A percentile compares a stretch with the other conserved stretches of the same genome.
Evolutionary conservation across 345 rosid species (phyloP).

Genomic region (Eucalyptus albens): DNA sequence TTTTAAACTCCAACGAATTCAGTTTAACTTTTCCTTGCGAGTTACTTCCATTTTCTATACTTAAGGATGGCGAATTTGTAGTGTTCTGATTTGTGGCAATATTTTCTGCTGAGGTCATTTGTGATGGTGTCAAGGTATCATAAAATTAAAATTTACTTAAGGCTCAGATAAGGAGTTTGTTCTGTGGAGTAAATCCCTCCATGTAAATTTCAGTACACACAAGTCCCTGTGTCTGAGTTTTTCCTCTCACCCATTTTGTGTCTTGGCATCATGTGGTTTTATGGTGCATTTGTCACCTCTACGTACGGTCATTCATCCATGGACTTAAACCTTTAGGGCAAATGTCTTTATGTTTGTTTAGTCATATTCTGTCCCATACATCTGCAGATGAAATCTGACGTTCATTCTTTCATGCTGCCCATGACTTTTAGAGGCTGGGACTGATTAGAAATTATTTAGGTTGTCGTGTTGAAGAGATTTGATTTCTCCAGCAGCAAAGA

Average conservation of each 20-base stretch:
- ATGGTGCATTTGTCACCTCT: not conserved
- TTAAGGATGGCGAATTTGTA: not conserved
- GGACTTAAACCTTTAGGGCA: not conserved
- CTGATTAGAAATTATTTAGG: not conserved
- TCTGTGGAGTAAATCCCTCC: not conserved
- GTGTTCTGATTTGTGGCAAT: not conserved
- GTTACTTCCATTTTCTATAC: not conserved
- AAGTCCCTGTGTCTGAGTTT: not conserved
- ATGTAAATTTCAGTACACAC: not conserved
- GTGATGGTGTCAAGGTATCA: not conserved
- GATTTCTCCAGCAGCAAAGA: not conserved
- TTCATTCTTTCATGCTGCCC: not conserved
- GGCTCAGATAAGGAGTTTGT: not conserved
- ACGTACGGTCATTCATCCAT: not conserved
- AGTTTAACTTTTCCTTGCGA: not conserved
- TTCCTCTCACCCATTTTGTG: not conserved
- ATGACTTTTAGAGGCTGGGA: not conserved
- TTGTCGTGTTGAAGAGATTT: not conserved
- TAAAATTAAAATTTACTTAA: not conserved
- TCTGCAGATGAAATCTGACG: not conserved
- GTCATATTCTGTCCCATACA: not conserved
- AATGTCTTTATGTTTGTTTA: not conserved
- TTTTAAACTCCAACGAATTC: not conserved
- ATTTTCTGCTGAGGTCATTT: not conserved
- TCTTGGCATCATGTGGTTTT: not conserved